Percentiles rank a stretch among this genome's conserved stretches.
These are phyloP conservation scores for Alternaria panax DNA, from an alignment of 2,329 filamentous ascomycete species.

Conservation along the genomic window DNA sequence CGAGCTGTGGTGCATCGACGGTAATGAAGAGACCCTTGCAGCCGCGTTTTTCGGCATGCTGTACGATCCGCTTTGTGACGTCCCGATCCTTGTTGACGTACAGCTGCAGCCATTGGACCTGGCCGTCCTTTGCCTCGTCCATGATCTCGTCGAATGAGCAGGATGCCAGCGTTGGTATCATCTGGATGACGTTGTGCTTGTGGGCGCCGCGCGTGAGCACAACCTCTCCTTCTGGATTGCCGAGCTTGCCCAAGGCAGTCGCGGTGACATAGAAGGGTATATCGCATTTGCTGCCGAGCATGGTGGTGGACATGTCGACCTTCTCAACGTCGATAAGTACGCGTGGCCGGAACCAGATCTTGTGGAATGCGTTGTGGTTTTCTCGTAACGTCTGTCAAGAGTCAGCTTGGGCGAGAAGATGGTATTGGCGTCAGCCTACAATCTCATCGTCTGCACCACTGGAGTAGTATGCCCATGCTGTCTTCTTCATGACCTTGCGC, in stretches of 20 bases:
- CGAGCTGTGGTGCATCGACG: constrained; percentile 94
- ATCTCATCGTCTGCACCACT: constrained; percentile 91
- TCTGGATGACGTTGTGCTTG: constrained; percentile 91
- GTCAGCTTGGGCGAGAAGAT: constrained; percentile 9
- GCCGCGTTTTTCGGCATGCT: constrained; percentile 89
- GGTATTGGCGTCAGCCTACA: constrained; percentile 56
- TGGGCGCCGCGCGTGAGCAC: constrained; percentile 83
- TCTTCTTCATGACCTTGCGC: constrained; percentile 89
- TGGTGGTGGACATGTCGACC: constrained; percentile 86
- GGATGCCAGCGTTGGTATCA: constrained; percentile 97
- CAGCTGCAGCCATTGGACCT: constrained; percentile 95
- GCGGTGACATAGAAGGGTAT: constrained; percentile 97
- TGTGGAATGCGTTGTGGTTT: constrained; percentile 95
- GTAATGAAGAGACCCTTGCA: constrained; percentile 98
- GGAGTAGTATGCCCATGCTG: constrained; percentile 97
- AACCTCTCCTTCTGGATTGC: constrained; percentile 92
- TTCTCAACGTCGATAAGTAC: constrained; percentile 89
- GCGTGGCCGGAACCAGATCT: constrained; percentile 94
- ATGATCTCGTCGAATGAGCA: constrained; percentile 98
- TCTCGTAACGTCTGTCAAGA: constrained; percentile 80
- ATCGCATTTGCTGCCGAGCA: constrained; percentile 85
- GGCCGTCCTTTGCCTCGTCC: constrained; percentile 78
- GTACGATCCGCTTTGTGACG: constrained; percentile 87
- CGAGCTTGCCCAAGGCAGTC: constrained; percentile 93
- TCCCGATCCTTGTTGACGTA: constrained; percentile 94